Evolutionary conservation across 2,329 filamentous ascomycete species (phyloP), one percentile per base, ranked within the genome.

Genomic region (Davidsoniella neocaledoniae): DNA sequence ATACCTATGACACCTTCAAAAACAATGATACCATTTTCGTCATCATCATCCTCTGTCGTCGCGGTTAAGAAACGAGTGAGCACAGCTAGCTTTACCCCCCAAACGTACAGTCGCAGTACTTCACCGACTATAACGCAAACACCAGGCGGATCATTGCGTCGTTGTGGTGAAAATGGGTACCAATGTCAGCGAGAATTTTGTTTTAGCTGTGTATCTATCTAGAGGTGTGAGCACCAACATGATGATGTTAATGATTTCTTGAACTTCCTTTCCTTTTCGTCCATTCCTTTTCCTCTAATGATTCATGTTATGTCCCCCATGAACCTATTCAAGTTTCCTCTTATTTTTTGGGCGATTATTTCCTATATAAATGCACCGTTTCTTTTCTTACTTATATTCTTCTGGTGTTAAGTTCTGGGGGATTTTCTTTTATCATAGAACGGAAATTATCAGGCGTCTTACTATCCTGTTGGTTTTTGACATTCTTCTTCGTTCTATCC

Each of bases 121-220:
- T 38, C 44, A n/a, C 44, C 44, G 12, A 37, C 29, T 17, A 9
- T 63, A 29, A 57, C 67, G 4, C 63, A 63, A 55, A 75, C 72
- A 8, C 72, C 73, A 0, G 67, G 72, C 2, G 73, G 73, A 1
- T 68, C 68, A 12, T 55, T 66, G 55, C 64, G 71, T 47, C 64
- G 64, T 12, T 80, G 77, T 52, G 76, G 76, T 3, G 62, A 72
- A 54, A 67, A 69, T 55, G 76, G 72, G 10, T 79, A 72, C 58
- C 63, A 62, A 14, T 80, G 76, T 54, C 69, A 68, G 3, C 65
- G 71, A 49, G 69, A 74, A 53, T 79, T 79, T 61, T 80, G 77
- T 60, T 77, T 81, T 56, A 67, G 65, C 8, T 79, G 76, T 56
- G 62, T 74, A 52, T 65, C 51, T n/a, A 40, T 43, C 16, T 47